Evolutionary conservation across 371 early-diverging fungal species (phyloP), one percentile per base, ranked within the genome.

Genomic region (Mortierella sp.): DNA sequence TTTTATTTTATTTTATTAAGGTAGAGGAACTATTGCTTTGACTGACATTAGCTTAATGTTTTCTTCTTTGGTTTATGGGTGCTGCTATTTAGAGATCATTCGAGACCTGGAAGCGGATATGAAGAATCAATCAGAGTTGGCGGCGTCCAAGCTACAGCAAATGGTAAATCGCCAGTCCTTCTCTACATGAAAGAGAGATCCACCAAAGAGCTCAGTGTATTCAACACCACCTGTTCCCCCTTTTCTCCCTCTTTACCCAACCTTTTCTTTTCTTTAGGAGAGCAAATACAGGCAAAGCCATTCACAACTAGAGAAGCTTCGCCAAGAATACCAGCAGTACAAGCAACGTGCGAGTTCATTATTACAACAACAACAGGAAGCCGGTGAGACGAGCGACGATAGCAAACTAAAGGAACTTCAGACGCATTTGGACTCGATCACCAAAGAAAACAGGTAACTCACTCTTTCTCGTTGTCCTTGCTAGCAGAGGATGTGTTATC

Each of bases 301-400:
- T 21, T 43, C 66, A 18, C 88, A 90, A 44, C 55, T 85, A 2
- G 82, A 82, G 25, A 84, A 84, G 44, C 72, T 82, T 9, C 84
- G 85, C 25, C 66, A 57, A 16, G 85, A 89, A 57, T 89, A 84
- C 74, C 85, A 85, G n/a, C 88, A 87, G 62, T 90, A 90, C 64
- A 89, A 89, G 65, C 85, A 86, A 60, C 81, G 90, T 12, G 90
- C 90, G 7, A 82, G 82, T 44, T 64, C 81, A n/a, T 63, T 90
- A 30, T 66, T 90, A 5, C 81, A 88, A 47, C 82, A 87, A 64
- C 87, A 83, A 53, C 81, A 66, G 23, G 73, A 68, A n/a, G 59
- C 75, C 3, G 71, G 77, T 9, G 64, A 70, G 9, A 47, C 69
- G 11, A 83, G 84, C 57, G 57, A 74, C 12, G 66, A 68, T 29